Percentiles rank a stretch among this genome's conserved stretches.
Evolutionary conservation across 179 eudicot genomes (phyloP).

Genomic region (Silene coronaria): DNA sequence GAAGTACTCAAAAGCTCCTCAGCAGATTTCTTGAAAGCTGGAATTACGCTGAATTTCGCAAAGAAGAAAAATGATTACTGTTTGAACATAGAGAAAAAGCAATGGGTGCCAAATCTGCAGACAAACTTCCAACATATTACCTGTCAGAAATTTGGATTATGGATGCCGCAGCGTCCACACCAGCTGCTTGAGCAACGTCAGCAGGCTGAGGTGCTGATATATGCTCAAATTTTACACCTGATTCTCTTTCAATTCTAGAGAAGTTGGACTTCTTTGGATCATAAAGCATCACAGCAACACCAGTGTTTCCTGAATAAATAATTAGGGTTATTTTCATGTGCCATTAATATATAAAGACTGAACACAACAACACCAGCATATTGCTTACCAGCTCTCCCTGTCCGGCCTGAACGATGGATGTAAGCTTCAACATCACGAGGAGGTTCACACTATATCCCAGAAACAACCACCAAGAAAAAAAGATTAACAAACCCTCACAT

Average conservation of each 20-base stretch:
- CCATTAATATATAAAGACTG: not conserved
- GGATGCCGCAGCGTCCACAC: constrained; percentile 56
- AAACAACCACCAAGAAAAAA: constrained; percentile 5
- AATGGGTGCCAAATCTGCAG: not conserved
- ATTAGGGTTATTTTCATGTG: not conserved
- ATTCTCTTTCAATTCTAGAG: constrained; percentile 75
- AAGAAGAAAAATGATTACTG: not conserved
- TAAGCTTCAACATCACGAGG: constrained; percentile 99
- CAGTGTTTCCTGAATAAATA: constrained; percentile 56
- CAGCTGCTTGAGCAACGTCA: constrained; percentile 88
- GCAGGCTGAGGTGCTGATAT: constrained; percentile 87
- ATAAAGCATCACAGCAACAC: constrained; percentile 89
- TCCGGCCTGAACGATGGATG: constrained; percentile 97
- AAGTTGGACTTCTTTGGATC: constrained; percentile 68
- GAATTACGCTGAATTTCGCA: constrained; percentile 55
- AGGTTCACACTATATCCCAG: constrained; percentile 68
- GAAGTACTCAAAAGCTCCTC: constrained; percentile 69
- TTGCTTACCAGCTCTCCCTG: constrained; percentile 85
- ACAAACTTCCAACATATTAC: constrained; percentile 26
- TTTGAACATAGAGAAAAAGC: not conserved
- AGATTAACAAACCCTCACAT: not conserved
- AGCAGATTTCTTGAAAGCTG: constrained; percentile 78
- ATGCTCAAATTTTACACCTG: constrained; percentile 91
- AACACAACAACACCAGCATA: not conserved
- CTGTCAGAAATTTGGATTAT: constrained; percentile 65